These are phyloP conservation scores for Puccinellia tenuiflora DNA, from an alignment of 176 grass and related monocot species.

Conservation along the genomic window DNA sequence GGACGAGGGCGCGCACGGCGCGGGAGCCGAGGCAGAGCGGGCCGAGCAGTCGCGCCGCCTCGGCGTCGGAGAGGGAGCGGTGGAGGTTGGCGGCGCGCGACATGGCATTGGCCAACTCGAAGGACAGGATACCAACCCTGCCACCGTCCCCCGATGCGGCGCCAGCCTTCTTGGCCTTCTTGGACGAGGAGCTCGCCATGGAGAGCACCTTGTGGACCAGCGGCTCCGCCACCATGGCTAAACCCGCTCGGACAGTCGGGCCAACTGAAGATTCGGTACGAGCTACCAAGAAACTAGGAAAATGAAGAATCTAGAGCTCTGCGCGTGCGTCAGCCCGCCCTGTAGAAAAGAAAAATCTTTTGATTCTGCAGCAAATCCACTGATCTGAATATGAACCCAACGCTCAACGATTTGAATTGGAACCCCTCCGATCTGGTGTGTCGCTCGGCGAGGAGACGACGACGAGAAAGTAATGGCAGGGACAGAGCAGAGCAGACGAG, in stretches of 20 bases:
- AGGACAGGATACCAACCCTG: conserved; percentile 68
- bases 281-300: background rate
- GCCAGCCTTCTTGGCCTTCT: conserved; percentile 34
- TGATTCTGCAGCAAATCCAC: background rate
- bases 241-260: background rate
- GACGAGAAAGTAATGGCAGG: background rate
- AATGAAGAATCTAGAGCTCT: background rate
- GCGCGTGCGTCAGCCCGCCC: background rate
- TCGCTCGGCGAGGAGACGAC: background rate
- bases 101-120: conserved; percentile 87
- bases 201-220: conserved; percentile 74
- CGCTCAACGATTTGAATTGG: background rate
- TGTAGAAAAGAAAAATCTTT: no score
- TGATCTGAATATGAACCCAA: background rate
- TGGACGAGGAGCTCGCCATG: conserved; percentile 41
- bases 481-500: background rate
- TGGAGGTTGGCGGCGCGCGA: conserved; percentile 60
- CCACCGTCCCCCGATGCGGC: background rate
- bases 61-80: conserved; percentile 70
- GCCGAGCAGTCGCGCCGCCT: conserved; percentile 41
- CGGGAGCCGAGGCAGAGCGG: conserved; percentile 49
- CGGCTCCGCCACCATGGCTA: conserved; percentile 56
- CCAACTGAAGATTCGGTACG: background rate
- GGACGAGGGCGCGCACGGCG: conserved; percentile 62
- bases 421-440: background rate